These are phyloP conservation scores for Aspergillus pseudoterreus DNA, from an alignment of 2,329 filamentous ascomycete genomes.

Conservation along the genomic window DNA sequence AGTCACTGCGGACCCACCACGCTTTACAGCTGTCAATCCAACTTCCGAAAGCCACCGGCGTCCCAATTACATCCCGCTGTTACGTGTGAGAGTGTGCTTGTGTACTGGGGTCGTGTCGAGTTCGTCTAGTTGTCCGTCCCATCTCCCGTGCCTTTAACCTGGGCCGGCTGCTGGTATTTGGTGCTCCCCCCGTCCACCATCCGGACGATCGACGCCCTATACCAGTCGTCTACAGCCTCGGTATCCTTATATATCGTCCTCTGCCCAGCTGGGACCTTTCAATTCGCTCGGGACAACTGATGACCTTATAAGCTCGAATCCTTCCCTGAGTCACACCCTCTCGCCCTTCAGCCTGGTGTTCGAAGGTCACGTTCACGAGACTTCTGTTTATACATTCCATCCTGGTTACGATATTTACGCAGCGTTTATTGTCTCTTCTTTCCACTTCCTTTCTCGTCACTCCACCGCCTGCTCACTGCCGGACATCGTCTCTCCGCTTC, in stretches of 20 bases:
- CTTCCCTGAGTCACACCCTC: slow-evolving; percentile 29
- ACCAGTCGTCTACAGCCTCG: slow-evolving; percentile 23
- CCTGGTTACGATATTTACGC: slow-evolving; percentile 37
- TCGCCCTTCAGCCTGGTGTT: slow-evolving; percentile 35
- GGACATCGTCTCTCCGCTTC: slow-evolving; percentile 18
- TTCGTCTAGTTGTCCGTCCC: slow-evolving; percentile 14
- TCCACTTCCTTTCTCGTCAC: slow-evolving; percentile 11
- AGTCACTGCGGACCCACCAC: slow-evolving; percentile 17
- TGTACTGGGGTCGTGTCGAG: slow-evolving; percentile 8
- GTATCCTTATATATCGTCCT: slow-evolving; percentile 16
- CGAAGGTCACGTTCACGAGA: slow-evolving; percentile 27
- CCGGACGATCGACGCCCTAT: slow-evolving; percentile 19
- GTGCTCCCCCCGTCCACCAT: slow-evolving; percentile 17
- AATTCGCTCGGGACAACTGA: slow-evolving; percentile 14
- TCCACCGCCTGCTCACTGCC: slow-evolving; percentile 3
- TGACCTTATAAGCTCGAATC: slow-evolving; percentile 24
- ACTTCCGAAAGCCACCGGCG: slow-evolving; percentile 11
- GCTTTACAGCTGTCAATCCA: slow-evolving; percentile 2
- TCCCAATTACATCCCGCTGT: slow-evolving; percentile 11
- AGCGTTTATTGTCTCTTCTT: slow-evolving; percentile 28
- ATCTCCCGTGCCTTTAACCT: slow-evolving; percentile 12
- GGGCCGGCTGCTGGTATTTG: slow-evolving; percentile 23
- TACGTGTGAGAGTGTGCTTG: slow-evolving; percentile 12
- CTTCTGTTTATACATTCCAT: slow-evolving; percentile 25
- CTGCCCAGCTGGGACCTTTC: slow-evolving; percentile 1